phyloP scores from a whole-genome alignment of 305 asterid species.

The Vinca major region DNA sequence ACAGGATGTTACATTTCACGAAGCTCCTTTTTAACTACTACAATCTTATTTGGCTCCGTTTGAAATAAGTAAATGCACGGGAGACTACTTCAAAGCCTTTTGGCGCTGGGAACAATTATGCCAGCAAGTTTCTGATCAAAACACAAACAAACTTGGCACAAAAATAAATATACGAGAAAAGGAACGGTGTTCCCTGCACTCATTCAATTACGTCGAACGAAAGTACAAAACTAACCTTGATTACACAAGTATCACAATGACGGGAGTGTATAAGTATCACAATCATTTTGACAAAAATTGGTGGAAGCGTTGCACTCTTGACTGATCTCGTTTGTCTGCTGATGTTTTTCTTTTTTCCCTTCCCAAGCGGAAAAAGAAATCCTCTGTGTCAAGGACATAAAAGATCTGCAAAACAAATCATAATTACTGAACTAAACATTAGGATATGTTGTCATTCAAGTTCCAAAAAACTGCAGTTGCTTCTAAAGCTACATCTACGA shows the following conservation, averaged over 20 bases:
- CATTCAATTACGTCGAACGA: not conserved
- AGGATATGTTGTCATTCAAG: not conserved
- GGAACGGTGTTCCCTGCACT: not conserved
- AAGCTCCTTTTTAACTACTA: conserved; percentile 10
- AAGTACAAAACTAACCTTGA: conserved; percentile 27
- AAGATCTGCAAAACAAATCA: conserved; percentile 50
- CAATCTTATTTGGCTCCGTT: conserved; percentile 17
- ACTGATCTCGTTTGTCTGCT: conserved; percentile 20
- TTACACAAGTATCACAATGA: conserved; percentile 17
- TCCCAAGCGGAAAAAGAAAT: conserved; percentile 61
- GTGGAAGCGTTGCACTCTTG: conserved; percentile 44
- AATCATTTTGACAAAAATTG: conserved; percentile 39
- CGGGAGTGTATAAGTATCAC: conserved; percentile 12
- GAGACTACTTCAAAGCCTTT: conserved; percentile 15
- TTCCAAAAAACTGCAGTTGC: not conserved
- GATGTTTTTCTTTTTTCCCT: conserved; percentile 41
- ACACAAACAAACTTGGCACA: not conserved
- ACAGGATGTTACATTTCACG: conserved; percentile 17
- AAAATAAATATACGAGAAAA: not conserved
- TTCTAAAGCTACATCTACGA: no score
- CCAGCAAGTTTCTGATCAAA: conserved; percentile 21
- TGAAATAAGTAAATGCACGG: conserved; percentile 4
- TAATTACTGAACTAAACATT: conserved; percentile 13
- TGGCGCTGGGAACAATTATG: conserved; percentile 10
- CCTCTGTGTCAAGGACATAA: conserved; percentile 89